Base-by-base conservation (phyloP, 768 basidiomycete species). In the Rhodotorula babjevae region DNA sequence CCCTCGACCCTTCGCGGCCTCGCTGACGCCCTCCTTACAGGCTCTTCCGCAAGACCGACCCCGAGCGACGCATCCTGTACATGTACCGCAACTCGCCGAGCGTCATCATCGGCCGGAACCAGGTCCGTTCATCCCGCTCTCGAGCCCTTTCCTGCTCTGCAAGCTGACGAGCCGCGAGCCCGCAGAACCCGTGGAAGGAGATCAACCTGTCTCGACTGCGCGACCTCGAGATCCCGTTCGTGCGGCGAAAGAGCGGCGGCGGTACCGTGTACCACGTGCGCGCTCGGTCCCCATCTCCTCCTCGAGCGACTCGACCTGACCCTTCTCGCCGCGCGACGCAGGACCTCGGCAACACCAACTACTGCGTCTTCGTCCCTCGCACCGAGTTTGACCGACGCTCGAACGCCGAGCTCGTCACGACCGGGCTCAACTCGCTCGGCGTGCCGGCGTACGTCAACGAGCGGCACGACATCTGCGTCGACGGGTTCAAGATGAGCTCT, bases 261-360 rank as follows among this genome's bases (percentile, higher is more conserved):
- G 95, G 95, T 21, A 91, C 95, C 0, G 95, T 99, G 7, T 99
- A 90, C 80, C 95, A 99, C 82, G 95, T 95, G 79, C 63, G 90
- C n/a, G n/a, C n/a, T 83, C 18, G 60, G 14, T 3, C 18, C 12
- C 27, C 40, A 29, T 50, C 36, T 29, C 10, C 61, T 12, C 36
- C 36, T 36, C 36, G 36, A 36, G 36, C 36, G 36, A 36, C 5
- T 9, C 36, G 9, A 9, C 36, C 36, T 36, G 36, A 36, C 36
- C 50, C 27, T 25, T 16, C 21, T 25, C 11, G n/a, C 69, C 42
- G 27, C 19, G 31, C 2, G 9, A 12, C 40, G 21, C 79, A 98
- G 96, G 96, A 99, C 79, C 82, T 93, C 27, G 96, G 96, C 25
- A 99, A 99, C 80, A 93, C 93, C 3, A 98, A 98, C 79, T 98